These are phyloP conservation scores for Calvatia gigantea DNA, from an alignment of 768 basidiomycete genomes.

Conservation along the genomic window DNA sequence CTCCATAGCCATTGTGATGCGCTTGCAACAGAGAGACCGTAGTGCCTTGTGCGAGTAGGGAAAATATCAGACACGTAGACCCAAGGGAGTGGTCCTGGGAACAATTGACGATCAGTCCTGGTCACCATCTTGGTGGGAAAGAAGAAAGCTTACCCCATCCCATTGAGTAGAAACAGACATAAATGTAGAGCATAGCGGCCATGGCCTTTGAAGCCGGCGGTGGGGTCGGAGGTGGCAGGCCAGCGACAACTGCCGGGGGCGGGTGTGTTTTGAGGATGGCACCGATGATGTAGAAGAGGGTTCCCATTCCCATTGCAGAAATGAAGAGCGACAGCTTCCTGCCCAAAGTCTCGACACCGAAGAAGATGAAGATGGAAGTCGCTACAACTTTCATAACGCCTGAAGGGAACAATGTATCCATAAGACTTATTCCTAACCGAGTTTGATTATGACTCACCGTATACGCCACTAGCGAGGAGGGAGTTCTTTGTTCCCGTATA, in stretches of 20 bases:
- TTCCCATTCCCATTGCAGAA: constrained; percentile 77
- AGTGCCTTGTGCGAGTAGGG: constrained; percentile 79
- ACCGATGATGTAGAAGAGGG: constrained; percentile 79
- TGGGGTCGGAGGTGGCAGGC: constrained; percentile 28
- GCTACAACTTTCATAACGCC: constrained; percentile 65
- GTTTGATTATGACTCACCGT: constrained; percentile 28
- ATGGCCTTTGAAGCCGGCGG: constrained; percentile 69
- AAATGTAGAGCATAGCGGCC: constrained; percentile 86
- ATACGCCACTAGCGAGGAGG: constrained; percentile 71
- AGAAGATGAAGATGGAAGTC: constrained; percentile 62
- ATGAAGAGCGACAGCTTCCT: constrained; percentile 69
- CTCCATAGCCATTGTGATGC: constrained; percentile 84
- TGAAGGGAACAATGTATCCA: not conserved
- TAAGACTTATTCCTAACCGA: not conserved
- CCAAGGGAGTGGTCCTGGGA: constrained; percentile 41
- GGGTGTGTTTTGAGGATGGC: constrained; percentile 81
- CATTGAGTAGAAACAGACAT: constrained; percentile 86
- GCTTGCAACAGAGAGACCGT: constrained; percentile 71
- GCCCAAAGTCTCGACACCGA: constrained; percentile 64
- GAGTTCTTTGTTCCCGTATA: constrained; percentile 55
- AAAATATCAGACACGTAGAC: constrained; percentile 84
- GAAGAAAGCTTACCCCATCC: constrained; percentile 57
- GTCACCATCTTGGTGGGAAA: constrained; percentile 14
- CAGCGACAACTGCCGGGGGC: constrained; percentile 31
- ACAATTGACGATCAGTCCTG: constrained; percentile 19